A percentile compares a stretch with the other conserved stretches of the same genome.
Conservation (phyloP, 2,329 filamentous ascomycete species). For the Thielaviopsis euricoi region DNA sequence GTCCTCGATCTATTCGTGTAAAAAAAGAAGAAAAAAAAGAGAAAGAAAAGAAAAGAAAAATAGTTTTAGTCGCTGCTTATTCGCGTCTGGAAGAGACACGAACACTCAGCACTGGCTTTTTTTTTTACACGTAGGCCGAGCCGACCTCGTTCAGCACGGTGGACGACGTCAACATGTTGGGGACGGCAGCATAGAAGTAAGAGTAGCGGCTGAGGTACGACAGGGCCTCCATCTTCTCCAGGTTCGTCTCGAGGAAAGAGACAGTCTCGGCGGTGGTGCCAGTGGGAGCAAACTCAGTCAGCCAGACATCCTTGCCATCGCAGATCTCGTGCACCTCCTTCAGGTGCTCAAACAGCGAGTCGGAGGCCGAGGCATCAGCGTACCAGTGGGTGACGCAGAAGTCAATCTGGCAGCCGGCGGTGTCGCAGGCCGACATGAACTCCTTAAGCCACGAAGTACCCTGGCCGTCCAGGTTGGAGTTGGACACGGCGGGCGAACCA, state of each 20-base stretch:
- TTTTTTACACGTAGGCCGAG: conserved; percentile 27
- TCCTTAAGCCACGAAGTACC: conserved; percentile 39
- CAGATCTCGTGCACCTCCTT: conserved; percentile 28
- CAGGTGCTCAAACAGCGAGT: conserved; percentile 39
- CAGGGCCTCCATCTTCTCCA: conserved; percentile 31
- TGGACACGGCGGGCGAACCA: conserved; percentile 44
- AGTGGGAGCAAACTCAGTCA: conserved; percentile 46
- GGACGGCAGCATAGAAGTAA: conserved; percentile 33
- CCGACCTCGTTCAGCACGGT: conserved; percentile 29
- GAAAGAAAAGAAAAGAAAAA: neutral
- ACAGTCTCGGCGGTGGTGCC: conserved; percentile 27
- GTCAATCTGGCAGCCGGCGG: conserved; percentile 34
- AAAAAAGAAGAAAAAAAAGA: conserved; percentile 12
- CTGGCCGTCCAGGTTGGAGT: conserved; percentile 31
- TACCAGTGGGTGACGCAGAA: conserved; percentile 52
- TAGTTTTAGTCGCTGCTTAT: neutral
- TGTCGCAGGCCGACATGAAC: conserved; percentile 35
- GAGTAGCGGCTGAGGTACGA: conserved; percentile 38
- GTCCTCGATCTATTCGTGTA: neutral
- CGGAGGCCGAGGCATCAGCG: conserved; percentile 27
- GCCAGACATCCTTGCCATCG: conserved; percentile 36
- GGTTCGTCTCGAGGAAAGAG: conserved; percentile 32
- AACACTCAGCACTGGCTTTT: neutral
- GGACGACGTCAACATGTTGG: conserved; percentile 25
- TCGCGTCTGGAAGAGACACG: neutral